Conservation (phyloP, 768 basidiomycete species). For the Trametes elegans region DNA sequence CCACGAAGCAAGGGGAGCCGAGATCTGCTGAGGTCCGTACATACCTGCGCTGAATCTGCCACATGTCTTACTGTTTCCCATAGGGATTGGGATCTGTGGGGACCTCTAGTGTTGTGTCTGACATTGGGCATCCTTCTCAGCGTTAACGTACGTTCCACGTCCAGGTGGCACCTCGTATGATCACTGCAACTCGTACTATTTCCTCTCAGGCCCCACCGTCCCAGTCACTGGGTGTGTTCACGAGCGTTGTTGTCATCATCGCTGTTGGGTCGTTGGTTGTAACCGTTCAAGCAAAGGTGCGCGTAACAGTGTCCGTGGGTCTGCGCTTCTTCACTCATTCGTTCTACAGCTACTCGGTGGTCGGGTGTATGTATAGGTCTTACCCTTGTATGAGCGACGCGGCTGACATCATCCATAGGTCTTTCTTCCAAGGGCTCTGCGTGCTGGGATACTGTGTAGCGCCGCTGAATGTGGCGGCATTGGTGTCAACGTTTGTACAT, state of each 20-base stretch:
- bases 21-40: conserved; percentile 72
- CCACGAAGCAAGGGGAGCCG: conserved; percentile 62
- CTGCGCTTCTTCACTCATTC: conserved; percentile 1
- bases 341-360: conserved; percentile 66
- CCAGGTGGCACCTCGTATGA: not conserved
- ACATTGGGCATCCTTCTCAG: conserved; percentile 82
- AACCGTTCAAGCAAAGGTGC: conserved; percentile 93
- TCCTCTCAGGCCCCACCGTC: conserved; percentile 65
- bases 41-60: not conserved
- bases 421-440: conserved; percentile 95
- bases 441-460: conserved; percentile 95
- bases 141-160: conserved; percentile 57
- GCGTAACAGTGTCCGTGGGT: not conserved
- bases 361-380: conserved; percentile 57
- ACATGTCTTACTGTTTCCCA: not conserved
- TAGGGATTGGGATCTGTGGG: conserved; percentile 99
- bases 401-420: conserved; percentile 49
- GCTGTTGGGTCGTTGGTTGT: conserved; percentile 88
- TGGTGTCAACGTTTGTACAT: conserved; percentile 83
- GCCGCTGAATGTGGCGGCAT: conserved; percentile 86
- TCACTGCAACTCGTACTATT: not conserved
- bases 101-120: conserved; percentile 83
- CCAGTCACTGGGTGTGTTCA: conserved; percentile 88
- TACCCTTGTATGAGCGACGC: not conserved
- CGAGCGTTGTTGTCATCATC: conserved; percentile 90